These are phyloP conservation scores for Whalleya microplaca DNA, from an alignment of 2,329 filamentous ascomycete genomes.

Conservation along the genomic window DNA sequence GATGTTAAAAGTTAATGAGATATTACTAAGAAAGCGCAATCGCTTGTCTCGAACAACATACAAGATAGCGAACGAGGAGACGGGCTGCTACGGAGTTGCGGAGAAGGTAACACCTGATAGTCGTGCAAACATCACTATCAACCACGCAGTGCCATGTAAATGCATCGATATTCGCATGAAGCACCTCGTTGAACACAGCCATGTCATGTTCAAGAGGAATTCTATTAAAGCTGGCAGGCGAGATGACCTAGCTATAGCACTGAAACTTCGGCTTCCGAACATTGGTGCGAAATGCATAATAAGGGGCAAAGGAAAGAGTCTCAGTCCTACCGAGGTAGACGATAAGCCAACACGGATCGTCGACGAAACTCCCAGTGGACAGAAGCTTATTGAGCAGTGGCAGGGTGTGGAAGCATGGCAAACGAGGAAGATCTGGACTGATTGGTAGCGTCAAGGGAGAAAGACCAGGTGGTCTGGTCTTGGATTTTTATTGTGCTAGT, in stretches of 20 bases:
- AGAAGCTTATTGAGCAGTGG: constrained; percentile 26
- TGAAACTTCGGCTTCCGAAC: constrained; percentile 19
- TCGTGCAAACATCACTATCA: constrained; percentile 20
- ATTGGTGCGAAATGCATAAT: constrained; percentile 14
- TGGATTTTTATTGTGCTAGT: too few species aligned
- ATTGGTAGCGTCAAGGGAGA: constrained; percentile 22
- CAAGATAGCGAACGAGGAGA: constrained; percentile 18
- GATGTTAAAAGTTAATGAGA: constrained; percentile 6
- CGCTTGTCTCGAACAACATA: constrained; percentile 16
- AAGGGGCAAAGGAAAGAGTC: constrained; percentile 1
- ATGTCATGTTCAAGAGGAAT: not conserved
- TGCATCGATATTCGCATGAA: constrained; percentile 23
- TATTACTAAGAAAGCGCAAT: constrained; percentile 13
- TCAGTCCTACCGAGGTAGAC: constrained; percentile 4
- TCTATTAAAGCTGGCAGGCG: constrained; percentile 12
- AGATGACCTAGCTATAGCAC: constrained; percentile 24
- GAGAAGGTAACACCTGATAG: not conserved
- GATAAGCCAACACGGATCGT: constrained; percentile 6
- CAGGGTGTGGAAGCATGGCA: constrained; percentile 22
- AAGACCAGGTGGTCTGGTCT: not conserved
- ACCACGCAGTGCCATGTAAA: constrained; percentile 14
- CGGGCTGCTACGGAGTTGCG: constrained; percentile 22
- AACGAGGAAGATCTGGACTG: constrained; percentile 25
- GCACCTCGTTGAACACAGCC: constrained; percentile 19
- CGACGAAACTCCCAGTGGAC: constrained; percentile 13